phyloP scores from a whole-genome alignment of 208 protist genomes.

The Zelonia costaricensis region DNA sequence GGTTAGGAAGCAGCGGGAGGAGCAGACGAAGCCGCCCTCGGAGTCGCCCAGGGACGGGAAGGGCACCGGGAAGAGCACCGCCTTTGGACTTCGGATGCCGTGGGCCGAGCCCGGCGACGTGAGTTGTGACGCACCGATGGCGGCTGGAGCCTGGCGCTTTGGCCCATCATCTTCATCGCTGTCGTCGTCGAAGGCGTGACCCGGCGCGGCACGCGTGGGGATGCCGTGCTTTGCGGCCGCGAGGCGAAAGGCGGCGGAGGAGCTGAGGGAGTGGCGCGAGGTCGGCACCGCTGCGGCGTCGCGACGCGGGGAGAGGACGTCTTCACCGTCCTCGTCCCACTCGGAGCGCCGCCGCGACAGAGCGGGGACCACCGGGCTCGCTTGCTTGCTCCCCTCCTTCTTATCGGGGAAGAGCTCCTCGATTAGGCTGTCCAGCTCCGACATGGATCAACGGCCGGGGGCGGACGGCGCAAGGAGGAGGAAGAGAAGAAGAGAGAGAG shows the following conservation, averaged over 20 bases:
- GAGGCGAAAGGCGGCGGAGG: background rate
- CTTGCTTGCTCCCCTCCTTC: background rate
- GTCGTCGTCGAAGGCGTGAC: constrained; percentile 50
- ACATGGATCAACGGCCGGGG: constrained; percentile 3
- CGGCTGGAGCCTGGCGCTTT: background rate
- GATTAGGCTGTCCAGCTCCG: constrained; percentile 67
- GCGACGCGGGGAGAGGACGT: too few relatives aligned
- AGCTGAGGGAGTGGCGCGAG: background rate
- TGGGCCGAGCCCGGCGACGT: too few relatives aligned
- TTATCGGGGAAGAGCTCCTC: constrained; percentile 70
- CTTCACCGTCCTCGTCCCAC: constrained; percentile 63
- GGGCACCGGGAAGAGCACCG: constrained; percentile 44
- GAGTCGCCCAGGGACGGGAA: constrained; percentile 50
- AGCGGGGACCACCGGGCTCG: background rate
- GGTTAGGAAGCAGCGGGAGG: constrained; percentile 65
- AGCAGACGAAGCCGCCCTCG: constrained; percentile 36
- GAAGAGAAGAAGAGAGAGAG: too few relatives aligned
- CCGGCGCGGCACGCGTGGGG: background rate
- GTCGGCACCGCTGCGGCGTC: background rate
- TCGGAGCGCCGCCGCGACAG: constrained; percentile 18
- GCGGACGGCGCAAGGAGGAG: background rate
- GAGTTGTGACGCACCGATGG: too few relatives aligned
- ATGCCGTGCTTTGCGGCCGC: background rate
- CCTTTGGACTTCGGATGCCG: too few relatives aligned
- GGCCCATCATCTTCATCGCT: constrained; percentile 27